Base-by-base conservation (phyloP, 2,329 filamentous ascomycete genomes). In the Hypoxylon sp. region DNA sequence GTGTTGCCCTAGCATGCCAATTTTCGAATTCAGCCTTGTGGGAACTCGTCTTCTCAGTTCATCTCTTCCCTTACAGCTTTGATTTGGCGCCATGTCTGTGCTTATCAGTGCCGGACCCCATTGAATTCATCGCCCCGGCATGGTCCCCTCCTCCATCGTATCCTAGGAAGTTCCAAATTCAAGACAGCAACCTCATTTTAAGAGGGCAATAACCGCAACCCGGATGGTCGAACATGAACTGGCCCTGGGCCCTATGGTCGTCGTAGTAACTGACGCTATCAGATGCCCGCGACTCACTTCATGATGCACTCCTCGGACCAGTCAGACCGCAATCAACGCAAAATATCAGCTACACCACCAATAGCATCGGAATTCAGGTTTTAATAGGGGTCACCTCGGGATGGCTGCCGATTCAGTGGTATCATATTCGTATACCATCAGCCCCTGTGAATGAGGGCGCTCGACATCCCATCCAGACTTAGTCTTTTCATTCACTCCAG, bases 1-100 rank as follows among this genome's bases (percentile, higher is more conserved):
- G 38, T 43, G 17, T 11, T 43, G 38, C 38, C 38, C 36, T 43
- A 41, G 34, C 30, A 49, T 28, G 14, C 32, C 19, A 38, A 30
- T 25, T 38, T 50, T 41, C 13, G 21, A 25, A 50, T 41, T 34
- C 32, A 30, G 34, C 45, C 45, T 46, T 28, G 45, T 41, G 43
- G 45, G 45, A 34, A 34, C n/a, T 23, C 34, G 14, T 46, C 25
- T 25, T 34, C 4, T 34, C 38, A n/a, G 11, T 23, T 46, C n/a
- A 46, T 34, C 19, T 2, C 38, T 56, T 11, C 5, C 9, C 14
- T 23, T 34, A 17, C 45, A 46, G 17, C n/a, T 32, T 34, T 6
- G 17, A 38, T 32, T 32, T 38, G 30, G 19, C 19, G 14, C 50
- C 14, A 41, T 21, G 38, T 43, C 38, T 11, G 38, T 43, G 38